A percentile compares a stretch with the other conserved stretches of the same genome.
phyloP scores from a whole-genome alignment of 768 basidiomycete species.

The Cystofilobasidium macerans region DNA sequence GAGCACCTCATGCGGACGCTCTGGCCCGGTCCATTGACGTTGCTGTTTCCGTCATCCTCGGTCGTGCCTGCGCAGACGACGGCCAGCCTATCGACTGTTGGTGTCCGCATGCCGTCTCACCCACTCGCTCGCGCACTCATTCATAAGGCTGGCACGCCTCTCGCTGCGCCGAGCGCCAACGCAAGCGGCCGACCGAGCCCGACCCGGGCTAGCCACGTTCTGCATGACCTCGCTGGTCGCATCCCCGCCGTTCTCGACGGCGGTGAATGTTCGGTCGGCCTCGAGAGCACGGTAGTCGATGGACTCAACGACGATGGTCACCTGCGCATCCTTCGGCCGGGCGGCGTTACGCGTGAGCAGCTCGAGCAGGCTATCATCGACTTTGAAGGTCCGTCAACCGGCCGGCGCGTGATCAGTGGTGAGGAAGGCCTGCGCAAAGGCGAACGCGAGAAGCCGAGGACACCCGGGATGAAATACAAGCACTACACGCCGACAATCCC shows the following conservation, averaged over 20 bases:
- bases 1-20: slow-evolving; percentile 63
- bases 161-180: slow-evolving; percentile 93
- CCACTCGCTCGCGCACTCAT: slow-evolving; percentile 85
- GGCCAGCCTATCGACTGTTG: slow-evolving; percentile 67
- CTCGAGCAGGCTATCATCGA: slow-evolving; percentile 43
- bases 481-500: slow-evolving; percentile 91
- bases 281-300: slow-evolving; percentile 94
- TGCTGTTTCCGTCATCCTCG: slow-evolving; percentile 68
- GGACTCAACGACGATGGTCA: slow-evolving; percentile 52
- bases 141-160: slow-evolving; percentile 55
- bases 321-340: slow-evolving; percentile 75
- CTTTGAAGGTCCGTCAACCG: slow-evolving; percentile 40
- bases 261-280: slow-evolving; percentile 75
- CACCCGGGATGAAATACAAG: slow-evolving; percentile 97
- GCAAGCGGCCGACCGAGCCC: slow-evolving; percentile 89
- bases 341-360: slow-evolving; percentile 83
- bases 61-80: slow-evolving; percentile 65
- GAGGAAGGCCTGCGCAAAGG: background rate
- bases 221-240: slow-evolving; percentile 50
- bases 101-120: slow-evolving; percentile 88
- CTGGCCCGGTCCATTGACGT: slow-evolving; percentile 90
- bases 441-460: slow-evolving; percentile 55
- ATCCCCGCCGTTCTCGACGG: slow-evolving; percentile 75
- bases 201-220: slow-evolving; percentile 75
- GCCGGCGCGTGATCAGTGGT: background rate